Conservation (phyloP, 2,329 filamentous ascomycete species). For the Microcyclospora pomicola region DNA sequence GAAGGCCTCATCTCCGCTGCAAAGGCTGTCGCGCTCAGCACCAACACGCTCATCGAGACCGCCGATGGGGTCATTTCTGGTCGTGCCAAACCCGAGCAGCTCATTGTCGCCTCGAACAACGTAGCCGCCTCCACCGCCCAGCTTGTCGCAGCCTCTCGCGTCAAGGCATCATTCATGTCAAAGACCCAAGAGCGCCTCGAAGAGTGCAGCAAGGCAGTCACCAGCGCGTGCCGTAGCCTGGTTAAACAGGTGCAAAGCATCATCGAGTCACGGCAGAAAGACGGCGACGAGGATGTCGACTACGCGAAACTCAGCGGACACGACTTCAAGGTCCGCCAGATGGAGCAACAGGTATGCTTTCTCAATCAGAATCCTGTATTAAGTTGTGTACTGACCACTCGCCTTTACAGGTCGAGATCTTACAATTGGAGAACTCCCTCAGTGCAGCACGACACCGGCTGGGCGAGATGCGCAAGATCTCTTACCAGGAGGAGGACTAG, state of each 20-base stretch:
- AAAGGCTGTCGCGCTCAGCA: slow-evolving; percentile 86
- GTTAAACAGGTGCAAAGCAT: slow-evolving; percentile 90
- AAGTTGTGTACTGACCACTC: neutral
- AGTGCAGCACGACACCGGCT: slow-evolving; percentile 65
- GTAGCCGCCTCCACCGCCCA: slow-evolving; percentile 93
- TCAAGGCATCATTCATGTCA: slow-evolving; percentile 97
- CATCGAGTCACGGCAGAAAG: slow-evolving; percentile 72
- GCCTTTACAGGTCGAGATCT: slow-evolving; percentile 67
- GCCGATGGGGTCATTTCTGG: slow-evolving; percentile 88
- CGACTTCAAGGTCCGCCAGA: slow-evolving; percentile 97
- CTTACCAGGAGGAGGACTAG: slow-evolving; percentile 61
- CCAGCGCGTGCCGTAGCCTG: slow-evolving; percentile 69
- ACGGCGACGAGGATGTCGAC: slow-evolving; percentile 67
- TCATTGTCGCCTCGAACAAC: slow-evolving; percentile 95
- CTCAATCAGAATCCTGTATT: neutral
- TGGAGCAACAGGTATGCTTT: slow-evolving; percentile 88
- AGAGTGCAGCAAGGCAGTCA: slow-evolving; percentile 82
- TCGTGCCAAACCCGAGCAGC: slow-evolving; percentile 86
- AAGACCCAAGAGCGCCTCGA: slow-evolving; percentile 90
- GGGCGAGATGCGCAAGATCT: slow-evolving; percentile 97
- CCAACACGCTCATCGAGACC: slow-evolving; percentile 94
- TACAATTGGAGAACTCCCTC: slow-evolving; percentile 83
- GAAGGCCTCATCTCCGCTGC: slow-evolving; percentile 94
- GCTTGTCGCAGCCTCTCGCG: slow-evolving; percentile 84
- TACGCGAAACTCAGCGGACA: slow-evolving; percentile 79